Evolutionary conservation across 192 early-diverging fungal species (phyloP), one percentile per base, ranked within the genome.

Genomic region (Rhizoclosmatium globosum): DNA sequence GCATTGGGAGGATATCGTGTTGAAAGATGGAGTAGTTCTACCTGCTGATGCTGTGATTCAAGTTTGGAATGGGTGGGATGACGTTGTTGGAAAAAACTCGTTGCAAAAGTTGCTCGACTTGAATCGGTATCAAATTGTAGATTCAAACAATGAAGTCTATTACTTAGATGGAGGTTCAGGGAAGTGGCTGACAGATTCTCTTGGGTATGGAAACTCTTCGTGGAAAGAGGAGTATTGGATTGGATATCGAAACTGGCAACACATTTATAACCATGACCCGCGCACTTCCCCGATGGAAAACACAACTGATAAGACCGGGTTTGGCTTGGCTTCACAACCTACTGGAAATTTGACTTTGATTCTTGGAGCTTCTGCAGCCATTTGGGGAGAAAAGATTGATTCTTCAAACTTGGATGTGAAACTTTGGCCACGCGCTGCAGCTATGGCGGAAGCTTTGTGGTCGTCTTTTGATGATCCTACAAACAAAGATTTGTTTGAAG

Each of bases 111-210:
- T 64, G 11, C n/a, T 64, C 17, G 42, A 19, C 38, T 21, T 45
- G n/a, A 38, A 64, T 31, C n/a, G 60, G 31, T 75, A 64, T 60
- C 38, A 42, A 0, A 47, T 75, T 41, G 73, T 75, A 19, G 59
- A 64, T 15, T 75, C 73, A 21, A 42, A 64, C 50, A 19, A 60
- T 42, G 57, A 42, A 19, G 31, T 41, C 19, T 64, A 64, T 46
- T 75, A 75, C 60, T 44, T 75, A 41, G 73, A 75, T 39, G 61
- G 73, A n/a, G 73, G 73, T 7, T 58, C 73, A 9, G 53, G 73
- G 7, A 42, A 42, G n/a, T 75, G 57, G 59, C 41, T 75, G 59
- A 42, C 59, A 7, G 73, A 59, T 64, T 23, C n/a, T 9, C 11
- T 64, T 1, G 61, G 61, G 7, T 64, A 64, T 38, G 61, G 61